Evolutionary conservation across 371 early-diverging fungal species (phyloP), one percentile per base, ranked within the genome.

Genomic region (Mortierella sp.): DNA sequence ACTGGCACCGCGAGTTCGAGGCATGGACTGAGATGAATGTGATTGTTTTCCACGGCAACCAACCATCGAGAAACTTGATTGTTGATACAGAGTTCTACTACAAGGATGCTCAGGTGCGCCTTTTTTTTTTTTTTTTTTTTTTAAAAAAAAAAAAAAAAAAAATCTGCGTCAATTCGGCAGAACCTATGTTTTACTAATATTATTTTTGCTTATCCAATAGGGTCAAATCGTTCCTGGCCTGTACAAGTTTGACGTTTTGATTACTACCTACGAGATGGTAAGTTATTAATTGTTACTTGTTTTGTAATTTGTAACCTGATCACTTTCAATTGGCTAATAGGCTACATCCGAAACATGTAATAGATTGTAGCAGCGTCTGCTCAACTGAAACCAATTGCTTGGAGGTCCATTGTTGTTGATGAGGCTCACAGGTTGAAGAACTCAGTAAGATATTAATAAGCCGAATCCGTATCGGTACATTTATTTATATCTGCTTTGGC

Each of bases 361-460:
- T 83, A 87, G 86, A 88, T 88, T 38, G 87, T 88, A 21, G 88
- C 91, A 21, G 91, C 92, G 24, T 86, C 89, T 9, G 81, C 93
- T 2, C 92, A 94, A 63, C 84, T 98, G 36, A 87, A 90, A 48
- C 90, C 94, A 41, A 89, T 98, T 65, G 86, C 89, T 3, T 99
- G 96, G 96, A 86, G 92, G 63, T 92, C 91, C 19, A 93, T 90
- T 48, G 94, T 98, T 15, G 92, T 99, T 64, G 99, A 99, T 84
- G 99, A 98, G 85, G 99, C 97, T 2, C 99, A 99, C 85, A 88
- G 96, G 52, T 86, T 99, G 55, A 99, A 99, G 84, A 97, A 97
- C 84, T 91, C 89, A 81, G 89, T 86, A 70, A 67, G 74, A 16
- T 21, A 28, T 28, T 28, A 28, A 28, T 28, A 28, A 28, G 28